Evolutionary conservation across 768 basidiomycete genomes (phyloP).

Genomic region (Naematelia aurantialba): DNA sequence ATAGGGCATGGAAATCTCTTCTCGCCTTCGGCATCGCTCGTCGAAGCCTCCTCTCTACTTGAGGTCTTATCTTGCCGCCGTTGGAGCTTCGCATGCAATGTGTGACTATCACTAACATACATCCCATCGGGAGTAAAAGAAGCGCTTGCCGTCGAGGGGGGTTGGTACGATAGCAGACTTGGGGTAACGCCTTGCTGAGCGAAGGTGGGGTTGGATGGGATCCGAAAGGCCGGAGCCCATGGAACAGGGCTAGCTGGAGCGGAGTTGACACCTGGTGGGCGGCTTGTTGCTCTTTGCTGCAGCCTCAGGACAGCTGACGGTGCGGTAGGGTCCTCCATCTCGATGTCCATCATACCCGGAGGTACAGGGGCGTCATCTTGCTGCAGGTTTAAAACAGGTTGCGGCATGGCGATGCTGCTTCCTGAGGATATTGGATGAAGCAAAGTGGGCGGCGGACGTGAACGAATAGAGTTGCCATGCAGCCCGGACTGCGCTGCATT

Average conservation of each 20-base stretch:
- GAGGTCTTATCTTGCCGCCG: constrained; percentile 44
- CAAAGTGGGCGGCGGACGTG: not conserved
- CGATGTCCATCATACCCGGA: constrained; percentile 51
- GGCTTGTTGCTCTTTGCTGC: not conserved
- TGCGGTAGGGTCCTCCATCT: constrained; percentile 42
- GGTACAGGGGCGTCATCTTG: constrained; percentile 39
- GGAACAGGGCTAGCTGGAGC: constrained; percentile 17
- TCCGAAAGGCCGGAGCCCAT: constrained; percentile 37
- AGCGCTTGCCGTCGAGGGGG: constrained; percentile 10
- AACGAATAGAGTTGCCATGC: not conserved
- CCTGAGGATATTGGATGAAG: not conserved
- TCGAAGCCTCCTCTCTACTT: constrained; percentile 35
- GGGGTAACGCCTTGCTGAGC: constrained; percentile 35
- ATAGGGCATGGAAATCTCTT: constrained; percentile 48
- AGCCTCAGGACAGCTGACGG: not conserved
- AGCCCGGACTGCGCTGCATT: constrained; percentile 7
- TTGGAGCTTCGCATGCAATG: constrained; percentile 21
- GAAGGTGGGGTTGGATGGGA: constrained; percentile 11
- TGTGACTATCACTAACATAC: constrained; percentile 5
- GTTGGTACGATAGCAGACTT: constrained; percentile 35
- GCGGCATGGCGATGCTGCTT: constrained; percentile 1
- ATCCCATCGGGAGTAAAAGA: not conserved
- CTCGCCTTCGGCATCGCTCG: constrained; percentile 39
- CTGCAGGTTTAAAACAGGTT: not conserved
- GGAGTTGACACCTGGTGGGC: not conserved